phyloP scores from a whole-genome alignment of 805 yeast species.

The Schizosaccharomyces japonicus region DNA sequence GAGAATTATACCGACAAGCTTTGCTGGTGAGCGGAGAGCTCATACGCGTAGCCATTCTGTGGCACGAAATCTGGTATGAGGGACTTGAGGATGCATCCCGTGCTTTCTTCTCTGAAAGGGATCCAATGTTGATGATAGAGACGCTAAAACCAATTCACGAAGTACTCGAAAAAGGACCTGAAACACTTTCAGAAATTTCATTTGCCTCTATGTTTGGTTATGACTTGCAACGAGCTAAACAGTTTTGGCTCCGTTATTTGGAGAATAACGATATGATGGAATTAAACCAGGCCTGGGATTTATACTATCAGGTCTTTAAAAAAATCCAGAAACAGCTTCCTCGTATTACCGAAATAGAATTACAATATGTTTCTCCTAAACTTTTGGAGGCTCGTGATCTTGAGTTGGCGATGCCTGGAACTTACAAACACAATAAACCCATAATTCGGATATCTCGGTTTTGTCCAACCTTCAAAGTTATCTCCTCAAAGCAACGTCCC shows the following conservation, averaged over 20 bases:
- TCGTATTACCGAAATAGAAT: slow-evolving; percentile 58
- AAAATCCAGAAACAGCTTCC: slow-evolving; percentile 74
- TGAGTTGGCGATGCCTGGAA: slow-evolving; percentile 81
- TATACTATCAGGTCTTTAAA: slow-evolving; percentile 82
- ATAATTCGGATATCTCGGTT: slow-evolving; percentile 47
- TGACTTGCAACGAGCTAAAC: slow-evolving; percentile 75
- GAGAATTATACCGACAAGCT: slow-evolving; percentile 68
- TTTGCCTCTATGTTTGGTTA: slow-evolving; percentile 84
- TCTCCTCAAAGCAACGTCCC: slow-evolving; percentile 89
- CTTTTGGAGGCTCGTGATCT: slow-evolving; percentile 53
- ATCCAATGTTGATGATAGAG: slow-evolving; percentile 84
- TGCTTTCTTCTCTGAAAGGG: slow-evolving; percentile 76
- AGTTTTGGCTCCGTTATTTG: slow-evolving; percentile 72
- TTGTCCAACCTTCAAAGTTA: slow-evolving; percentile 65
- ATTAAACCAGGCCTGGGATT: slow-evolving; percentile 92
- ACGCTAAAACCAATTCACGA: slow-evolving; percentile 74
- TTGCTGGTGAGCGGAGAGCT: slow-evolving; percentile 78
- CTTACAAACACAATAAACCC: slow-evolving; percentile 65
- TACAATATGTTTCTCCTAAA: slow-evolving; percentile 85
- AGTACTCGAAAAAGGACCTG: slow-evolving; percentile 61
- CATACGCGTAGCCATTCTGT: slow-evolving; percentile 78
- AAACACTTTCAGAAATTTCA: slow-evolving; percentile 74
- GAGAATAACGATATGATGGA: slow-evolving; percentile 67
- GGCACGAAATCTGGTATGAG: slow-evolving; percentile 97
- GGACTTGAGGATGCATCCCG: slow-evolving; percentile 92